Conservation (phyloP, 2,329 filamentous ascomycete genomes). For the Talaromyces sp. region DNA sequence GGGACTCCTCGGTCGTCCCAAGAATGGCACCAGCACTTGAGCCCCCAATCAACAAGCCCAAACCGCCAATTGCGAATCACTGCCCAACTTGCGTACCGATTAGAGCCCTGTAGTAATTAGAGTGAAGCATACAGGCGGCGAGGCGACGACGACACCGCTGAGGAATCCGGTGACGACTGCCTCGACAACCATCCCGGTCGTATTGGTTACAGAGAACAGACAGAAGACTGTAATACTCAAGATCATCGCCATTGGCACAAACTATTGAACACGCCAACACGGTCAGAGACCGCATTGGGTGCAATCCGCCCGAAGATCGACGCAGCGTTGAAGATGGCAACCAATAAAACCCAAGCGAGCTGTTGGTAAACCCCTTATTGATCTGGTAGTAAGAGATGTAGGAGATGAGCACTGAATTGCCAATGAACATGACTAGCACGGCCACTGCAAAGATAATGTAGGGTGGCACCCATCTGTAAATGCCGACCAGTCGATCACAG, state of each 20-base stretch:
- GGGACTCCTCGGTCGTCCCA: conserved; percentile 19
- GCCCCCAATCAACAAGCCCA: conserved; percentile 46
- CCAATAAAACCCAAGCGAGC: conserved; percentile 58
- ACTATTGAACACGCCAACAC: conserved; percentile 46
- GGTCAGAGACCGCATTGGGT: conserved; percentile 49
- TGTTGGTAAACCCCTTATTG: conserved; percentile 37
- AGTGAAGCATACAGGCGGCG: conserved; percentile 25
- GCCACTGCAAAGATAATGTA: conserved; percentile 46
- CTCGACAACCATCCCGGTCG: conserved; percentile 24
- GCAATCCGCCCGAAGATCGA: conserved; percentile 55
- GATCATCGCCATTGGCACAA: conserved; percentile 29
- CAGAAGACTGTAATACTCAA: conserved; percentile 15
- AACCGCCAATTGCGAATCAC: conserved; percentile 42
- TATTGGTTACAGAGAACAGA: conserved; percentile 22
- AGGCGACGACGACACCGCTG: conserved; percentile 37
- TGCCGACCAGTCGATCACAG: conserved; percentile 40
- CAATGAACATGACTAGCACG: conserved; percentile 58
- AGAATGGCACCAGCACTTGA: conserved; percentile 47
- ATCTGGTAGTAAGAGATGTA: conserved; percentile 42
- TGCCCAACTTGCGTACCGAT: conserved; percentile 53
- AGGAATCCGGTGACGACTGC: conserved; percentile 38
- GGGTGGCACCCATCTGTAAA: conserved; percentile 41
- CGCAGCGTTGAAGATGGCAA: conserved; percentile 63
- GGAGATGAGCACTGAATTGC: conserved; percentile 46
- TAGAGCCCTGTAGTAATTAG: conserved; percentile 36